Base-by-base conservation (phyloP, 805 yeast genomes). In the Ogataea philodendri region DNA sequence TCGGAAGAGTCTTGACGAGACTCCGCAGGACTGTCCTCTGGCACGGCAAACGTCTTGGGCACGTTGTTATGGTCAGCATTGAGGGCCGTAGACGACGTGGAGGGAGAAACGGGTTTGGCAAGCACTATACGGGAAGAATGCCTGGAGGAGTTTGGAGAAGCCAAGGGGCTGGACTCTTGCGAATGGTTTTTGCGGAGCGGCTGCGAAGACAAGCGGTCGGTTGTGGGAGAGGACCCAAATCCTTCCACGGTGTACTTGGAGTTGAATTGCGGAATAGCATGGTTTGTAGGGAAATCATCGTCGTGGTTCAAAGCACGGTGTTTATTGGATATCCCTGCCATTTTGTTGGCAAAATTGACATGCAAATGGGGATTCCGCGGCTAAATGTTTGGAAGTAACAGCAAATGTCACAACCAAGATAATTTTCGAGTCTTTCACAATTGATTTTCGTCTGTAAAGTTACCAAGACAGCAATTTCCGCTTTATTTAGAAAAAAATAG, bases 71-170 rank as follows among this genome's bases (percentile, higher is more conserved):
- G n/a, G n/a, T n/a, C n/a, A n/a, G n/a, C n/a, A n/a, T 32, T 22
- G 22, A 32, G 7, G 4, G 29, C 18, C 19, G 35, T 22, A 3
- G 39, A 19, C 9, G 49, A 34, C 9, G 15, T 35, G 13, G 52
- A 44, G 3, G 52, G 45, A 11, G 55, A 45, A 5, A 41, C 25
- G 3, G 49, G 45, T 18, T 35, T 36, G n/a, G 15, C 27, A 9
- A 37, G 19, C 13, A 14, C 21, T 4, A 27, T 29, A 9, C 32
- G 33, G 9, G 56, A 51, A 9, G 49, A 31, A 18, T 41, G 44
- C 28, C 59, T 45, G 15, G 59, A 44, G 6, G 46, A 36, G 13
- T 38, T 41, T 15, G 51, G 51, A 5, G 48, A 44, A 13, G 45
- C 32, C 21, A 42, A 30, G 7, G 39, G 42, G 16, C 44, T 39